A percentile compares a stretch with the other conserved stretches of the same genome.
Conservation (phyloP, 371 early-diverging fungal genomes). For the Syncephalis plumigaleata region DNA sequence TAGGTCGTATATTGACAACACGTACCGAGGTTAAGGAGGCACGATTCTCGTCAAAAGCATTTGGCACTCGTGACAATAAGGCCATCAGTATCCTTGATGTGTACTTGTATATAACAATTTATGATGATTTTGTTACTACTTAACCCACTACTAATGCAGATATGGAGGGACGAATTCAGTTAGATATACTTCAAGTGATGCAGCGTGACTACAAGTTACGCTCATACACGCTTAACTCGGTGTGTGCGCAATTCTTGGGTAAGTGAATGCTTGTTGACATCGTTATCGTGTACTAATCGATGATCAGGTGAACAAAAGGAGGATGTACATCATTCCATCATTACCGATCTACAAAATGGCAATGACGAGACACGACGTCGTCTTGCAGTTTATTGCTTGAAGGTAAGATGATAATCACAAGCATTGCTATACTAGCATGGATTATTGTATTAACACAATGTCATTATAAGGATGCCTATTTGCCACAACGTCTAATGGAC, state of each 20-base stretch:
- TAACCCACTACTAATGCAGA: constrained; percentile 4
- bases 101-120: background rate
- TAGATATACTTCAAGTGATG: constrained; percentile 95
- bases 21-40: constrained; percentile 64
- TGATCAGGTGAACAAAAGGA: constrained; percentile 93
- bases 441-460: background rate
- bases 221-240: constrained; percentile 95
- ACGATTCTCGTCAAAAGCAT: constrained; percentile 82
- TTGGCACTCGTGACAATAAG: constrained; percentile 85
- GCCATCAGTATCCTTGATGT: constrained; percentile 29
- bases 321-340: constrained; percentile 98
- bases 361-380: constrained; percentile 92
- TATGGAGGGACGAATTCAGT: constrained; percentile 89
- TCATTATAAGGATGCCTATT: constrained; percentile 65
- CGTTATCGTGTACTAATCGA: background rate
- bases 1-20: constrained; percentile 61
- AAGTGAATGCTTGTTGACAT: constrained; percentile 2
- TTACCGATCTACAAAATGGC: constrained; percentile 92
- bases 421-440: background rate
- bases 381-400: constrained; percentile 97
- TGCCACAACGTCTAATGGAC: constrained; percentile 94
- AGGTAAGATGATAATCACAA: constrained; percentile 29
- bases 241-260: constrained; percentile 92
- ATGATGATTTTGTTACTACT: background rate
- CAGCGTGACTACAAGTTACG: constrained; percentile 95